phyloP scores from a whole-genome alignment of 768 basidiomycete species.

The Collybia mongolica region DNA sequence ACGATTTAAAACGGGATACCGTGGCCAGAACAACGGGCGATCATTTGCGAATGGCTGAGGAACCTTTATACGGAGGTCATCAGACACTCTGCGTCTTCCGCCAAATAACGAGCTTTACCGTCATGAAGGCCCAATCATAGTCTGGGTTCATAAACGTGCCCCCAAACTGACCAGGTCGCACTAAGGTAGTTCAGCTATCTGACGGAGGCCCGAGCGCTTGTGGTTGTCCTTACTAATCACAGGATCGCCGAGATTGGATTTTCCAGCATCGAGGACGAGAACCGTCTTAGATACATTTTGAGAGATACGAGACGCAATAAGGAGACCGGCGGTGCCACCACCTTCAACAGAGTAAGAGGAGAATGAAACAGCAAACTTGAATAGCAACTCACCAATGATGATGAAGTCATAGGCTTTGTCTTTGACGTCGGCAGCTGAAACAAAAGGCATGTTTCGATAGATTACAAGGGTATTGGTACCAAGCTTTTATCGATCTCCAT shows the following conservation, averaged over 20 bases:
- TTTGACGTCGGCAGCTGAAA: neutral
- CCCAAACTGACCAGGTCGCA: neutral
- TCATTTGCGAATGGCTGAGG: conserved; percentile 18
- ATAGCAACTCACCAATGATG: neutral
- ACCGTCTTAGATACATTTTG: neutral
- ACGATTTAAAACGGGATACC: neutral
- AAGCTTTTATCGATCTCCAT: neutral
- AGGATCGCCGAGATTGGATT: neutral
- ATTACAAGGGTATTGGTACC: neutral
- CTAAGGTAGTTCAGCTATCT: neutral
- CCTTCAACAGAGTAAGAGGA: conserved; percentile 3
- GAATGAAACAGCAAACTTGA: neutral
- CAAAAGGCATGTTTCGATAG: neutral
- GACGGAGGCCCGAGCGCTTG: no score
- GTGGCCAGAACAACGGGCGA: no score
- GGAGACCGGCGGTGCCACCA: neutral
- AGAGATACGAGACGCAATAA: neutral
- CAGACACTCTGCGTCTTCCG: conserved; percentile 19
- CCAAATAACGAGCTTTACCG: conserved; percentile 23
- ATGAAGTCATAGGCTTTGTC: conserved; percentile 6
- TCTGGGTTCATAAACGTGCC: conserved; percentile 6
- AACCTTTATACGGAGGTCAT: conserved; percentile 31
- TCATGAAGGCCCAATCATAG: conserved; percentile 37
- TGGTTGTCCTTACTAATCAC: neutral
- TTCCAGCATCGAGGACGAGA: neutral